These are phyloP conservation scores for Simplicillium aogashimaense DNA, from an alignment of 2,329 filamentous ascomycete genomes.

Conservation along the genomic window DNA sequence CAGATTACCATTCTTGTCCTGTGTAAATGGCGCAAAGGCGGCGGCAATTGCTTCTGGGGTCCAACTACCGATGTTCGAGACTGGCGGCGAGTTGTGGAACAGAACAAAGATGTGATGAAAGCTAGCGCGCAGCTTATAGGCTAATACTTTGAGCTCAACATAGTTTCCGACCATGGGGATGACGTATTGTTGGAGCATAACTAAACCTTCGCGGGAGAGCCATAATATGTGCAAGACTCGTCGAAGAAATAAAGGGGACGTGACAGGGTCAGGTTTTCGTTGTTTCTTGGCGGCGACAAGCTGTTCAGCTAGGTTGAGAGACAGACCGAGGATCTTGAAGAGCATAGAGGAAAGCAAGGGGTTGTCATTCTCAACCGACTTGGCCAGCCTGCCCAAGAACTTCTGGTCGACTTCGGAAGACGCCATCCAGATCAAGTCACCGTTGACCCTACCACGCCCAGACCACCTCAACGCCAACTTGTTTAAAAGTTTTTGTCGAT, in stretches of 20 bases:
- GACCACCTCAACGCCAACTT: no score
- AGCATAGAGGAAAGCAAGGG: constrained; percentile 72
- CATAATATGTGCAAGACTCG: constrained; percentile 86
- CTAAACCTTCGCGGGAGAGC: constrained; percentile 84
- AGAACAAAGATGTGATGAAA: constrained; percentile 96
- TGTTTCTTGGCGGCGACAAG: constrained; percentile 76
- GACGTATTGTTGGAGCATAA: constrained; percentile 80
- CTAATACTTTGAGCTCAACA: constrained; percentile 77
- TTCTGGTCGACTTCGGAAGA: constrained; percentile 97
- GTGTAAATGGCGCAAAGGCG: constrained; percentile 20
- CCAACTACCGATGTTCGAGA: constrained; percentile 51
- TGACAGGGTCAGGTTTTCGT: constrained; percentile 69
- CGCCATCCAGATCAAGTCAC: constrained; percentile 54
- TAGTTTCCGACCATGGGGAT: constrained; percentile 73
- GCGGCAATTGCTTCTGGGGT: constrained; percentile 33
- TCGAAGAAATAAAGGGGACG: constrained; percentile 68
- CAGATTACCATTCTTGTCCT: constrained; percentile 38
- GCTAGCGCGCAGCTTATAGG: constrained; percentile 83
- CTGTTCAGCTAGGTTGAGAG: constrained; percentile 76
- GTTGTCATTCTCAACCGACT: constrained; percentile 66
- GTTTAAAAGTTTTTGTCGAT: no score
- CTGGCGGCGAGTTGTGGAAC: constrained; percentile 82
- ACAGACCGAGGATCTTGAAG: constrained; percentile 85
- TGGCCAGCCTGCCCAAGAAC: constrained; percentile 83
- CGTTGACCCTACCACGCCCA: constrained; percentile 1